A percentile compares a stretch with the other conserved stretches of the same genome.
These are phyloP conservation scores for Jamesozyma spencerorum DNA, from an alignment of 805 yeast species.

Conservation along the genomic window DNA sequence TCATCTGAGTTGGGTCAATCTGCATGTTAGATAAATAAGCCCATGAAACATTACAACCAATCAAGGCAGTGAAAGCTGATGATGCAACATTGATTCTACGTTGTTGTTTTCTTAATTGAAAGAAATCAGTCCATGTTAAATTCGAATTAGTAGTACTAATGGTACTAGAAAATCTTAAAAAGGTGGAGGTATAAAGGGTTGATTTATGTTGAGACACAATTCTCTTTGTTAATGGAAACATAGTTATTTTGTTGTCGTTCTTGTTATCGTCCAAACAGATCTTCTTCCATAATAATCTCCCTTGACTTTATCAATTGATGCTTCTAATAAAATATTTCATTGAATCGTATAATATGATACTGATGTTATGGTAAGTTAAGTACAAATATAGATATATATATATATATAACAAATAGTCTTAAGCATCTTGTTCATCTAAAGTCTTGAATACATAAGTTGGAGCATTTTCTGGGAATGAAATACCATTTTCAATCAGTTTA, in stretches of 20 bases:
- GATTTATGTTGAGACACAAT: neutral
- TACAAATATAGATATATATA: neutral
- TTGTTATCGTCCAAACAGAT: too few relatives aligned
- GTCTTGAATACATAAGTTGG: conserved; percentile 48
- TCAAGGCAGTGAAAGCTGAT: conserved; percentile 56
- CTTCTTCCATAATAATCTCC: too few relatives aligned
- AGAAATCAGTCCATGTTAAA: conserved; percentile 73
- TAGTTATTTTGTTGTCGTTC: too few relatives aligned
- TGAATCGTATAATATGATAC: neutral
- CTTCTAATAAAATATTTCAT: neutral
- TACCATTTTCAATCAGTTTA: conserved; percentile 70
- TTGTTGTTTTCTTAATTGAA: conserved; percentile 65
- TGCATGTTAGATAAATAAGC: conserved; percentile 69
- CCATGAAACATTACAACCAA: conserved; percentile 63
- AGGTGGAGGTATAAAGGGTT: neutral
- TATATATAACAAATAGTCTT: neutral
- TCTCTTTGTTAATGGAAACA: conserved; percentile 2
- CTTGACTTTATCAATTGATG: neutral
- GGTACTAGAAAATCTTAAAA: conserved; percentile 2
- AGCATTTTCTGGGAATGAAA: conserved; percentile 44
- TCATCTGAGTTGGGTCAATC: conserved; percentile 76
- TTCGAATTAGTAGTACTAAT: neutral
- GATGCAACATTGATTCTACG: conserved; percentile 59
- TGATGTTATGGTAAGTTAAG: too few relatives aligned
- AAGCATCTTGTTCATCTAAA: conserved; percentile 53